A percentile compares a stretch with the other conserved stretches of the same genome.
Conservation (phyloP, 2,329 filamentous ascomycete species). For the Chlorencoelia australis region DNA sequence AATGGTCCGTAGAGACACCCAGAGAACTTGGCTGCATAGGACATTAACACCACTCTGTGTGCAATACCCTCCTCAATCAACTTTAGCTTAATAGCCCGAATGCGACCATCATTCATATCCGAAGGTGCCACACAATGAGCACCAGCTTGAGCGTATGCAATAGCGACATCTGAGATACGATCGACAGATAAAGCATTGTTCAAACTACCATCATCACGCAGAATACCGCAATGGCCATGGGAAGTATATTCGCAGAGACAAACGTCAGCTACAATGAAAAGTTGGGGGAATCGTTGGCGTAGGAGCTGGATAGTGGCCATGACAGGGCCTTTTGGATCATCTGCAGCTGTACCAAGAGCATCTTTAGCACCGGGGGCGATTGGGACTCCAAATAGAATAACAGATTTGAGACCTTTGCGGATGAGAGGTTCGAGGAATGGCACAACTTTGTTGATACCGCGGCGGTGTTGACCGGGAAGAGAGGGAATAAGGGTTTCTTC, state of each 20-base stretch:
- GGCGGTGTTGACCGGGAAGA: constrained; percentile 79
- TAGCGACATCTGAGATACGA: constrained; percentile 92
- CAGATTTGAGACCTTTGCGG: constrained; percentile 79
- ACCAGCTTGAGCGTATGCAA: constrained; percentile 90
- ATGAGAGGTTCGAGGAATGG: constrained; percentile 80
- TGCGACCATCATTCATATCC: constrained; percentile 98
- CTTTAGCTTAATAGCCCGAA: constrained; percentile 96
- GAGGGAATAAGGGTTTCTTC: constrained; percentile 87
- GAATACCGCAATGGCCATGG: constrained; percentile 93
- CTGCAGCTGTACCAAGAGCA: constrained; percentile 79
- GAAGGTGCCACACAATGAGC: constrained; percentile 95
- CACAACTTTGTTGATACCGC: constrained; percentile 76
- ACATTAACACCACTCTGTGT: constrained; percentile 89
- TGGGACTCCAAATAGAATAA: constrained; percentile 94
- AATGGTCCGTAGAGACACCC: constrained; percentile 96
- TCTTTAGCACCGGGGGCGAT: constrained; percentile 75
- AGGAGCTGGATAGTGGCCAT: constrained; percentile 79
- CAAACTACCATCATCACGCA: constrained; percentile 82
- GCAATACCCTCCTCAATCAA: constrained; percentile 90
- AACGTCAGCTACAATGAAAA: constrained; percentile 88
- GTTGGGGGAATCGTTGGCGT: constrained; percentile 72
- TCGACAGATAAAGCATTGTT: constrained; percentile 93
- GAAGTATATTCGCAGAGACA: constrained; percentile 98
- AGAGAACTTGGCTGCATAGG: constrained; percentile 95
- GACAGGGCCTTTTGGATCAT: constrained; percentile 87